Base-by-base conservation (phyloP, 2,329 filamentous ascomycete genomes). In the Ascochyta pisi region DNA sequence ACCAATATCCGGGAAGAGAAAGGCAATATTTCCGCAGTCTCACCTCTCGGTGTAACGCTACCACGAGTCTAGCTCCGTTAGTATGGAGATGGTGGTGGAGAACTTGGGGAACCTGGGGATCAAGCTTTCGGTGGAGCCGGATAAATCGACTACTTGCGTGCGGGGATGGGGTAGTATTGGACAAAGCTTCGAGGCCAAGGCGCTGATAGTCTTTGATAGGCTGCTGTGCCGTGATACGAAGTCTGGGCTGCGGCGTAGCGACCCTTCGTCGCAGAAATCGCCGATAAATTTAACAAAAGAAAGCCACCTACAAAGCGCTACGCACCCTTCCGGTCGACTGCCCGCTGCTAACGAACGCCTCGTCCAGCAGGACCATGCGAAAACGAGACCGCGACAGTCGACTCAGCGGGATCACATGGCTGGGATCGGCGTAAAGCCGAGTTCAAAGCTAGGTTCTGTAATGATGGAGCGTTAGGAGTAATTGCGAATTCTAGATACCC, bases 401-500 rank as follows among this genome's bases (percentile, higher is more conserved):
- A 31, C 13, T 31, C 10, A 15, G 29, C 13, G 12, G 33, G 52
- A 56, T 54, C 60, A 61, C 53, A 38, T 51, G 50, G 54, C 42
- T 61, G 51, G 50, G 51, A 50, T 60, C 49, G 54, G 57, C 54
- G 43, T 60, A 43, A 57, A 62, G 53, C 66, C 60, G 60, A 47
- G 39, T 39, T 22, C 45, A 41, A 23, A 43, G 50, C 52, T 34
- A 35, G 31, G 38, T 42, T 50, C 52, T 61, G 63, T 66, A 64
- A 67, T 67, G 65, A 63, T 63, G 65, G 65, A 68, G 65, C 54
- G 38, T 43, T 38, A 37, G 31, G 53, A 52, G 35, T 48, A 50
- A 51, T 45, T 42, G 37, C 50, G 42, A 38, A 54, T 58, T 50
- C 60, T 53, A 58, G 59, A 53, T 46, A 53, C 54, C 37, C 26